Evolutionary conservation across 2,329 filamentous ascomycete genomes (phyloP), one percentile per base, ranked within the genome.

Genomic region (Cercospora berteroae): DNA sequence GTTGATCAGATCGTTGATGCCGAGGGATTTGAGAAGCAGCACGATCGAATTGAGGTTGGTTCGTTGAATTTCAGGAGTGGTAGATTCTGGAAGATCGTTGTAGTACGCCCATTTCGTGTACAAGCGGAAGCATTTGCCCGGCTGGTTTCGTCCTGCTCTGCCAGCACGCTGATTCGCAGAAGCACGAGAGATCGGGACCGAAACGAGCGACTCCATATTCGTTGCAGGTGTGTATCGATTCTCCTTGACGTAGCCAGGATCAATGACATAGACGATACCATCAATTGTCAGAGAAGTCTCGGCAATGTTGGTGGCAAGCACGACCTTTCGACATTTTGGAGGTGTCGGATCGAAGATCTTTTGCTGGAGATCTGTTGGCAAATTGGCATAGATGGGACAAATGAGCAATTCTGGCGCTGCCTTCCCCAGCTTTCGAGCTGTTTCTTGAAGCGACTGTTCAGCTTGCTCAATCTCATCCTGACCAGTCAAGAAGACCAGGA

Each of bases 291-390:
- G 81, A 83, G 89, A 93, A 0, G 95, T 99, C 79, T 99, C 95
- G 2, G 95, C 95, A 78, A 99, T 98, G 77, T 99, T 99, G 2
- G 95, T 98, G 0, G 94, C 93, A 42, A 98, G 81, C 0, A 99
- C 93, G 0, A 98, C 93, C 77, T 98, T 99, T 29, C 95, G 87
- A 0, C 91, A 90, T 18, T 90, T 90, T 0, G 90, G 87, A 0
- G 95, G 94, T 0, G 94, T 96, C 0, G 94, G 93, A 74, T 97
- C 93, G 75, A 99, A 99, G 71, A 98, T 97, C 77, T 94, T 94
- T 58, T 90, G 88, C 77, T 99, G 95, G 1, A 96, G 81, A 67
- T 98, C 94, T 0, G 93, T 93, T 0, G 94, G 94, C 44, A 99
- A 81, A 74, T 96, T 97, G 75, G 93, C 92, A 77, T 99, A 99